These are phyloP conservation scores for Talaromyces marneffei DNA, from an alignment of 2,329 filamentous ascomycete genomes.

Conservation along the genomic window DNA sequence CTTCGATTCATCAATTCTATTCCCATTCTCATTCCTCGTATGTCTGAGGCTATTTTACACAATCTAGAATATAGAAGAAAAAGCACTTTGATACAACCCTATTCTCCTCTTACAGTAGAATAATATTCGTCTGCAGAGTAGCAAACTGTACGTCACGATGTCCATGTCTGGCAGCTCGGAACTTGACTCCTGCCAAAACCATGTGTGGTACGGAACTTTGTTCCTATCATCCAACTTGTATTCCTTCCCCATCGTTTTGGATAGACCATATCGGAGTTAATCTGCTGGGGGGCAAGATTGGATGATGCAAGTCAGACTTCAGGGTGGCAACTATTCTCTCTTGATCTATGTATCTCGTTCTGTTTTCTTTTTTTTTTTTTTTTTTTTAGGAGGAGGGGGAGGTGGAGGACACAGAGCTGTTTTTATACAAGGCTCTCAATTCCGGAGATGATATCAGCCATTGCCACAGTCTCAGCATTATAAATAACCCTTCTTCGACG, in stretches of 20 bases:
- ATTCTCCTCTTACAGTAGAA: not conserved
- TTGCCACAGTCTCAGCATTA: not conserved
- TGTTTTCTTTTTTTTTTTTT: no score
- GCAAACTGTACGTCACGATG: not conserved
- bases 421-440: not conserved
- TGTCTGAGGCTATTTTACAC: not conserved
- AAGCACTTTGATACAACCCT: not conserved
- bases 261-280: not conserved
- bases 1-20: not conserved
- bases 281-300: not conserved
- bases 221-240: not conserved
- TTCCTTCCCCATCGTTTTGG: not conserved
- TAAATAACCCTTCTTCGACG: not conserved
- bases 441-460: not conserved
- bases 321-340: not conserved
- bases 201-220: constrained; percentile 7
- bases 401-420: no score
- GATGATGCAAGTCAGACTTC: constrained; percentile 3
- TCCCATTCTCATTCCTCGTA: not conserved
- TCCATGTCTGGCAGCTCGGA: not conserved
- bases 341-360: not conserved
- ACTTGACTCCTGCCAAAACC: not conserved
- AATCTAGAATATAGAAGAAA: not conserved
- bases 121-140: not conserved
- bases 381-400: no score